These are phyloP conservation scores for Globisporangium abappressorium DNA, from an alignment of 352 stramenopile genomes.

Conservation along the genomic window DNA sequence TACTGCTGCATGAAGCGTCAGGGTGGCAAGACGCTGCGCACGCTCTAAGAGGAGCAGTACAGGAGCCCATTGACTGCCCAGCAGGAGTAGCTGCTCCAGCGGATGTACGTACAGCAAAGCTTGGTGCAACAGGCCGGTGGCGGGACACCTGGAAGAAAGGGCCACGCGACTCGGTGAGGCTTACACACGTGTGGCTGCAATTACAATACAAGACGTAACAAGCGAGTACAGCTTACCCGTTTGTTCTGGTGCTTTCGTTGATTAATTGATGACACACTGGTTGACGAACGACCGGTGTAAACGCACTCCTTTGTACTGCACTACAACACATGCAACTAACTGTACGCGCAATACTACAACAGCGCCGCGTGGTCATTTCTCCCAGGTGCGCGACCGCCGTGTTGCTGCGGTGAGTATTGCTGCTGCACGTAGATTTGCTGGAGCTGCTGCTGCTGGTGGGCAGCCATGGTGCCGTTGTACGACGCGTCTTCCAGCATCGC, in stretches of 20 bases:
- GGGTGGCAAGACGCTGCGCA: background rate
- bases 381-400: background rate
- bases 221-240: too few relatives aligned
- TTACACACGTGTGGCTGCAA: background rate
- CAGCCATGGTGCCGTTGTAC: background rate
- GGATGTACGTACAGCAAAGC: background rate
- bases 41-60: background rate
- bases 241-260: too few relatives aligned
- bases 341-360: too few relatives aligned
- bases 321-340: too few relatives aligned
- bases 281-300: too few relatives aligned
- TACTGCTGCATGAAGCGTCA: constrained; percentile 1
- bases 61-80: background rate
- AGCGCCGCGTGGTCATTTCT: too few relatives aligned
- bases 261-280: too few relatives aligned
- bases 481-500: background rate
- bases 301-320: too few relatives aligned
- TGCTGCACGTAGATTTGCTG: background rate
- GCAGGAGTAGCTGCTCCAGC: background rate
- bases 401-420: background rate
- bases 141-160: background rate
- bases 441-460: background rate
- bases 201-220: too few relatives aligned
- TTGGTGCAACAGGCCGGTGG: background rate
- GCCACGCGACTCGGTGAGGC: background rate